Base-by-base conservation (phyloP, 108 stramenopile genomes). In the Skeletonema marinoi region DNA sequence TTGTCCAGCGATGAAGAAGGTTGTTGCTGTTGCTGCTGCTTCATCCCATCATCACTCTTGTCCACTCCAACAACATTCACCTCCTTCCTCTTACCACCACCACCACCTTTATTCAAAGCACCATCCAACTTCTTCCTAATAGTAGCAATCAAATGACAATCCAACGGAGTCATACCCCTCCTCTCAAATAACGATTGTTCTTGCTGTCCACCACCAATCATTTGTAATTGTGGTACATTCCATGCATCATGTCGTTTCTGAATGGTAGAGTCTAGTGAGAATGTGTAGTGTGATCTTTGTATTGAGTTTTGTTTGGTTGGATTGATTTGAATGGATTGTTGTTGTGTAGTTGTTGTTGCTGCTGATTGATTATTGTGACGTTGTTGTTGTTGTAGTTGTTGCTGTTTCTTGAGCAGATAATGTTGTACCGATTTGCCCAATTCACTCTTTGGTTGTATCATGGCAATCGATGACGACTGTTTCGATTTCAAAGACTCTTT, bases 191-290 rank as follows among this genome's bases (percentile, higher is more conserved):
- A 19, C 10, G 13, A n/a, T 10, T n/a, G 10, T 11, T 61, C 50
- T n/a, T 11, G 8, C 1, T 46, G 16, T 46, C 44, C 44, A 42
- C 63, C 32, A 62, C 41, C 36, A 25, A 32, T 3, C 29, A 80
- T 59, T 32, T 71, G 73, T 16, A 78, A 36, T 5, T 31, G 73
- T 17, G 82, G 82, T 14, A 73, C 67, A 44, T 83, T 78, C 78
- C 78, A 83, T 36, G 78, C 73, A 12, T 68, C 32, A 17, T 64
- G 59, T 59, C 82, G 65, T 69, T 73, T 32, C 33, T 70, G 73
- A 39, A 70, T 38, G 41, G 78, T 76, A 13, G 74, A 79, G 10
- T 83, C 51, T 39, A 83, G 69, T 32, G 78, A 83, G 66, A 83
- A 83, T 61, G 78, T 46, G 19, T 75, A 60, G 7, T 65, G 21